Conservation (phyloP, 805 yeast genomes). For the Limtongozyma cylindracea region DNA sequence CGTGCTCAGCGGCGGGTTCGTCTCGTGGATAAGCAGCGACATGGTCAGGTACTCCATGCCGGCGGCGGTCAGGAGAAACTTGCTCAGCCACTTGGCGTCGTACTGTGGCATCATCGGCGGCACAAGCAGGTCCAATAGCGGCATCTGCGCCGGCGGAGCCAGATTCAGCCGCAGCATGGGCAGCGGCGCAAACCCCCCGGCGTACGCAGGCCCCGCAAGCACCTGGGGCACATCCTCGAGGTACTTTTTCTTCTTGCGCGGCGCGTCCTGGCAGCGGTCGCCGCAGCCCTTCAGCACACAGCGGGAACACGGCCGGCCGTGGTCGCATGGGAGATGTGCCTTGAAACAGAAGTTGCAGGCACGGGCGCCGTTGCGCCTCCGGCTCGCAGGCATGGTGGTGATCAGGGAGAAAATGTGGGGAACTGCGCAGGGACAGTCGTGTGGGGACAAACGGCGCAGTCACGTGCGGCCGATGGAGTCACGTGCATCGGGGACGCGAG, state of each 20-base stretch:
- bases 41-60: constrained; percentile 47
- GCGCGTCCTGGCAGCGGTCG: constrained; percentile 67
- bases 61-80: constrained; percentile 45
- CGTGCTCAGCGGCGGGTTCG: constrained; percentile 5
- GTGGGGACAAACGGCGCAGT: no score
- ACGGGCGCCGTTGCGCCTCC: no score
- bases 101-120: no score
- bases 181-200: no score
- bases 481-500: no score
- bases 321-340: constrained; percentile 84
- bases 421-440: no score
- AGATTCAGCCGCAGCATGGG: no score
- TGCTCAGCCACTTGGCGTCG: constrained; percentile 6
- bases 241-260: constrained; percentile 67
- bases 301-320: constrained; percentile 57
- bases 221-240: constrained; percentile 28
- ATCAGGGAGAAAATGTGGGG: no score
- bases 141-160: no score
- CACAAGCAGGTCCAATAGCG: no score
- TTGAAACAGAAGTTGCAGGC: constrained; percentile 85
- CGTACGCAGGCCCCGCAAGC: background rate
- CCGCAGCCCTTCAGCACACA: constrained; percentile 49
- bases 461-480: no score
- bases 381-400: no score
- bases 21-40: constrained; percentile 35